These are phyloP conservation scores for Ceratobasidium sp. DNA, from an alignment of 1,284 basidiomycete species.

Conservation along the genomic window DNA sequence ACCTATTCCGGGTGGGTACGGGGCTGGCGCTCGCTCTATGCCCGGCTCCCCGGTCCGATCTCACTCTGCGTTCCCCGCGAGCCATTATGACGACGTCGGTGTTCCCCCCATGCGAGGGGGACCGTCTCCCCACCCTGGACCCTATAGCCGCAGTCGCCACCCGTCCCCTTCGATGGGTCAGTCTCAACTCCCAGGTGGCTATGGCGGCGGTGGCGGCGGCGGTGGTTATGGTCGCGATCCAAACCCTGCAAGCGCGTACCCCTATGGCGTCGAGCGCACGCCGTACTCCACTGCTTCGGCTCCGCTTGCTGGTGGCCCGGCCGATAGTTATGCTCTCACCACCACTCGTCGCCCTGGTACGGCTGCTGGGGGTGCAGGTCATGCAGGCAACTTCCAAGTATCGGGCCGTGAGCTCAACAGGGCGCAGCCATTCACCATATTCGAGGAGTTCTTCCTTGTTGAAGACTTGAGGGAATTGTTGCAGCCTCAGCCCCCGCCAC, in stretches of 20 bases:
- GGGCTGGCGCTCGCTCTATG: slow-evolving; percentile 37
- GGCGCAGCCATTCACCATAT: slow-evolving; percentile 73
- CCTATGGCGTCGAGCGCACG: slow-evolving; percentile 24
- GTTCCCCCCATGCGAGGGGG: slow-evolving; percentile 28
- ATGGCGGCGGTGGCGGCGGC: slow-evolving; percentile 7
- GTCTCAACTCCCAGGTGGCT: slow-evolving; percentile 29
- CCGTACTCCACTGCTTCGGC: slow-evolving; percentile 36
- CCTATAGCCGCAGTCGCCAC: slow-evolving; percentile 37
- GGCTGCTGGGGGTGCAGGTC: slow-evolving; percentile 1
- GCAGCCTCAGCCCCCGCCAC: slow-evolving; percentile 78
- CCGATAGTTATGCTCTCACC: slow-evolving; percentile 29
- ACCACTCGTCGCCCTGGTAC: slow-evolving; percentile 36
- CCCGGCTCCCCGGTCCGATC: slow-evolving; percentile 41
- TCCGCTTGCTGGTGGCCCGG: slow-evolving; percentile 17
- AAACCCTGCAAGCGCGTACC: slow-evolving; percentile 18
- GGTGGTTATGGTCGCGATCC: slow-evolving; percentile 19
- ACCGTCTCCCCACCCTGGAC: slow-evolving; percentile 34
- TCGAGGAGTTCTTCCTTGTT: slow-evolving; percentile 73
- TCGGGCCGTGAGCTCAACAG: slow-evolving; percentile 42
- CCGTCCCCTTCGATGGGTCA: slow-evolving; percentile 36
- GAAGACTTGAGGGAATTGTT: slow-evolving; percentile 80
- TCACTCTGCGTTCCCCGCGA: slow-evolving; percentile 41
- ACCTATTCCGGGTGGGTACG: slow-evolving; percentile 40
- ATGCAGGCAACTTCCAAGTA: background rate
- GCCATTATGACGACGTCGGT: slow-evolving; percentile 28